Evolutionary conservation across 2,329 filamentous ascomycete species (phyloP), one percentile per base, ranked within the genome.

Genomic region (Scolecobasidium constrictum): DNA sequence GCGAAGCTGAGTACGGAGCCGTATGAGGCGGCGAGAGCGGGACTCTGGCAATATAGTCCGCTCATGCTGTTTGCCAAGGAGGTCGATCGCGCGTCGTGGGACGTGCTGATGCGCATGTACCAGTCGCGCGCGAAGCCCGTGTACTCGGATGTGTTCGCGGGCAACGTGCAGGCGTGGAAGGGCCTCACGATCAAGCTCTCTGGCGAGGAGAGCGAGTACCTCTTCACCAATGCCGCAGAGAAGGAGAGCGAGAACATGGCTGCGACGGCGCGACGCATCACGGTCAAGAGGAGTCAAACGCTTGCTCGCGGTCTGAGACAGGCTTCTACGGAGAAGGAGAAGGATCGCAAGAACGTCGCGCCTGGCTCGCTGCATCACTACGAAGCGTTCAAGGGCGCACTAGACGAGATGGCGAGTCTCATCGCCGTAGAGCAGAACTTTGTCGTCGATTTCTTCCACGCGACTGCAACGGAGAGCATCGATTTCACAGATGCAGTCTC

Each of bases 341-440:
- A 66, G 41, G 65, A 57, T 45, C 67, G 72, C 42, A 61, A 60
- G 31, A 77, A 82, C 38, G 62, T 64, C 6, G 65, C 75, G 37
- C 78, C 81, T 50, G 78, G 77, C 42, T 77, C 78, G 52, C 73
- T 83, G 45, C 72, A 83, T 50, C 78, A 85, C 0, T 90, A 80
- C 52, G 87, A 94, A 60, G 78, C 86, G 3, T 94, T 96, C 60
- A 72, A 77, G 1, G 80, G 79, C 28, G 78, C 86, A 11, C 65
- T 95, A 47, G 83, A 92, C 45, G 86, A 95, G 53, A 76, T 92
- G 49, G 66, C 88, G 35, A 85, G 83, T 4, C 72, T 94, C 44
- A 79, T 95, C 46, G 81, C 86, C 52, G 88, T 90, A 59, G 92
- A 98, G 63, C 90, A 98, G 59, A 96, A 95, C 57, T 98, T 96